Percentiles rank a stretch among this genome's conserved stretches.
phyloP scores from a whole-genome alignment of 106 monocot species.

The Allium sativum region DNA sequence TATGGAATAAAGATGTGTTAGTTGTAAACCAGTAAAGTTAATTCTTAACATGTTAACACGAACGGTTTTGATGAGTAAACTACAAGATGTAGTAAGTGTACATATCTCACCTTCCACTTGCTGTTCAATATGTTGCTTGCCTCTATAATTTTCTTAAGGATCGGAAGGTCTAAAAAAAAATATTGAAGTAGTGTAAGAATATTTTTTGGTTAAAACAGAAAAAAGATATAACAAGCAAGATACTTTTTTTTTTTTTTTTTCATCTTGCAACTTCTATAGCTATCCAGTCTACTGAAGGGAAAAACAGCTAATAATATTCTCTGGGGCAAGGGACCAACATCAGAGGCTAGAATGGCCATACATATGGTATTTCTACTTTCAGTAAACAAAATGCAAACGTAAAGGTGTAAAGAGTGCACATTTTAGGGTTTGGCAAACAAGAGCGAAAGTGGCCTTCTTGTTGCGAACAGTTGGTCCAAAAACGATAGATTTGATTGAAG shows the following conservation, averaged over 20 bases:
- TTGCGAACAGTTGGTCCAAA: slow-evolving; percentile 83
- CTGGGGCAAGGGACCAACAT: no score
- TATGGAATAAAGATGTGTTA: not conserved
- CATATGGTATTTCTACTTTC: not conserved
- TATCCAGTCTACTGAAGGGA: no score
- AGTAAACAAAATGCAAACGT: not conserved
- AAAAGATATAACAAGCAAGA: no score
- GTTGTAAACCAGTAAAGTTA: no score
- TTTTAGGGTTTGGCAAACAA: slow-evolving; percentile 94
- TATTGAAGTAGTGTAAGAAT: not conserved
- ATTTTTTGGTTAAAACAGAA: not conserved
- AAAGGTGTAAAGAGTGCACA: slow-evolving; percentile 25
- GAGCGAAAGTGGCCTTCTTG: slow-evolving; percentile 94
- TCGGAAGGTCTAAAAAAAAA: slow-evolving; percentile 45
- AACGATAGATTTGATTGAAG: slow-evolving; percentile 84
- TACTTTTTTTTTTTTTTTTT: no score
- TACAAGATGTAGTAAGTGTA: slow-evolving; percentile 5
- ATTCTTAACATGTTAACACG: not conserved
- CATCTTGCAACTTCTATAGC: no score
- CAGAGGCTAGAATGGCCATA: not conserved
- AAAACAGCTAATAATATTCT: no score
- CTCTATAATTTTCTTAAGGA: slow-evolving; percentile 55
- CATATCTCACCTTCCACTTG: slow-evolving; percentile 84
- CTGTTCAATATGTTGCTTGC: slow-evolving; percentile 30
- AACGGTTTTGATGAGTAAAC: not conserved